Percentiles rank a stretch among this genome's conserved stretches.
Conservation (phyloP, 1,139 yeast genomes). For the Zygoascus meyerae region DNA sequence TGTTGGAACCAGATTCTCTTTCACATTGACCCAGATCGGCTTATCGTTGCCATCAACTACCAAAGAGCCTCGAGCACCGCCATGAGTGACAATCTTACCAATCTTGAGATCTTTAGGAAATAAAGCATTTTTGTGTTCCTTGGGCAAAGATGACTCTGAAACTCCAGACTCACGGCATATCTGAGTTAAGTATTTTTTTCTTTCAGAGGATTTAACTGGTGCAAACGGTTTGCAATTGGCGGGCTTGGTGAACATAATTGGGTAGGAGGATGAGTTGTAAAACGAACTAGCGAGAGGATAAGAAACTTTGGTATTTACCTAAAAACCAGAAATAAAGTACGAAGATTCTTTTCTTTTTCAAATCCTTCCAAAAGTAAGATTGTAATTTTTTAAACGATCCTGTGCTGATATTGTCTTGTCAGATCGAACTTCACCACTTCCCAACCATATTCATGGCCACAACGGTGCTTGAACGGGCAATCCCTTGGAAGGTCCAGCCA, state of each 20-base stretch:
- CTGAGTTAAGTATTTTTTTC: slow-evolving; percentile 51
- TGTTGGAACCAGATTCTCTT: slow-evolving; percentile 59
- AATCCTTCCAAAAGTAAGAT: too few species aligned
- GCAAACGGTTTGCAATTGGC: slow-evolving; percentile 68
- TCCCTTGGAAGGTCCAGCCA: slow-evolving; percentile 35
- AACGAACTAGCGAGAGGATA: background rate
- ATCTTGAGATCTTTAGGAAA: slow-evolving; percentile 61
- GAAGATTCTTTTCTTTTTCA: too few species aligned
- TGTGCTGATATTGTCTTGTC: too few species aligned
- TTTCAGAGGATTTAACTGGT: slow-evolving; percentile 75
- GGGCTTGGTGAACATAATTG: slow-evolving; percentile 55
- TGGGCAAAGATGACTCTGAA: slow-evolving; percentile 41
- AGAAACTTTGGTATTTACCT: too few species aligned
- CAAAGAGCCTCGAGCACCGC: slow-evolving; percentile 54
- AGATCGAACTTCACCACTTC: too few species aligned
- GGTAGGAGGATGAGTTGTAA: background rate
- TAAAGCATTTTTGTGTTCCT: slow-evolving; percentile 44
- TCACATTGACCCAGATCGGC: slow-evolving; percentile 65
- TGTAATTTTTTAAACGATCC: too few species aligned
- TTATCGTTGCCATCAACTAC: slow-evolving; percentile 58
- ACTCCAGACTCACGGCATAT: slow-evolving; percentile 45
- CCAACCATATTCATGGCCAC: background rate
- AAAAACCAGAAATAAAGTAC: too few species aligned
- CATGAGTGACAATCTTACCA: slow-evolving; percentile 55
- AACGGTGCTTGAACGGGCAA: slow-evolving; percentile 14